Evolutionary conservation across 306 rosid genomes (phyloP).

Genomic region (Lotus japonicus): DNA sequence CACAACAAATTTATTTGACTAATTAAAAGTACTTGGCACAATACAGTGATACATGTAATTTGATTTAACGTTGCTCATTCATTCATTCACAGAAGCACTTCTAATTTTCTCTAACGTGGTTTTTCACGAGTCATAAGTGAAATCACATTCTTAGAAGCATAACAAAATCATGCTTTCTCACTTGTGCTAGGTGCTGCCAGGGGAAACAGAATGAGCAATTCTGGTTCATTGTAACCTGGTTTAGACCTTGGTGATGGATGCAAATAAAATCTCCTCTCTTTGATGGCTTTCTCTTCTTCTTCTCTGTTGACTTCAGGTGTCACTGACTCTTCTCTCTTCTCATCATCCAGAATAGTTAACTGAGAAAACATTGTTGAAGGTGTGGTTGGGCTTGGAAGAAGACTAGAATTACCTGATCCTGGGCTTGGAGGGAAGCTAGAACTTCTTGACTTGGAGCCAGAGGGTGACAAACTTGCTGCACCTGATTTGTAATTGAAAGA

Average conservation of each 20-base stretch:
- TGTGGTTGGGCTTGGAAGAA: constrained; percentile 44
- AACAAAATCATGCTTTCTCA: constrained; percentile 16
- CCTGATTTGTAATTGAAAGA: constrained; percentile 20
- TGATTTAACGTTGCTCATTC: too few relatives aligned
- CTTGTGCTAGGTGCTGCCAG: constrained; percentile 38
- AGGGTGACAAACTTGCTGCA: constrained; percentile 27
- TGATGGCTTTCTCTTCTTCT: constrained; percentile 75
- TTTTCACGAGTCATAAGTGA: too few relatives aligned
- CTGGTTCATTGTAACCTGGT: constrained; percentile 45
- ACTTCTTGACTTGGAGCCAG: constrained; percentile 23
- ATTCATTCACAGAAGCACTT: too few relatives aligned
- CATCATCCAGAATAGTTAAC: constrained; percentile 40
- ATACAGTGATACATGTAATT: neutral
- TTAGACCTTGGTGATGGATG: constrained; percentile 66
- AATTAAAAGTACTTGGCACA: neutral
- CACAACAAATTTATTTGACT: neutral
- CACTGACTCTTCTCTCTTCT: constrained; percentile 21
- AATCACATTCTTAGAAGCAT: too few relatives aligned
- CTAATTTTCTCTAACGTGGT: too few relatives aligned
- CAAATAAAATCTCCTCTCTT: constrained; percentile 69
- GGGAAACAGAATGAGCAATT: constrained; percentile 67
- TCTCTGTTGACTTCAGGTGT: constrained; percentile 25
- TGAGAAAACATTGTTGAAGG: constrained; percentile 60
- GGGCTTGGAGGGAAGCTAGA: constrained; percentile 39
- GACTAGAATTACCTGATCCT: constrained; percentile 24